Conservation (phyloP, 176 grass and related monocot genomes). For the Raddia guianensis region DNA sequence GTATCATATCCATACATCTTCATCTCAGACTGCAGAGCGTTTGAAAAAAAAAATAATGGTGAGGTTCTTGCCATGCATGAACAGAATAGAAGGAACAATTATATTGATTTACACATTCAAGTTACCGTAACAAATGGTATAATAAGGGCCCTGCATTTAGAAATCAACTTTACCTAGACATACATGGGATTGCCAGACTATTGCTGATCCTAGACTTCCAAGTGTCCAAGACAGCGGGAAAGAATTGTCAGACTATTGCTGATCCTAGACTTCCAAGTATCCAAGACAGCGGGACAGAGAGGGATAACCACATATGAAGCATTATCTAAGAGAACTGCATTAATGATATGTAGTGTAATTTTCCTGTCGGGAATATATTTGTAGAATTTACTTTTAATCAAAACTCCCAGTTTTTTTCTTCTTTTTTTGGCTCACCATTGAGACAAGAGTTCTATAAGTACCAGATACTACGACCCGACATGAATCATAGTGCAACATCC, state of each 20-base stretch:
- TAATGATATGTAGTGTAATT: neutral
- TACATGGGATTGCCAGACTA: neutral
- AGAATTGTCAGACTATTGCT: neutral
- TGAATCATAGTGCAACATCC: slow-evolving; percentile 7
- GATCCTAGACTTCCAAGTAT: neutral
- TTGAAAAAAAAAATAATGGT: slow-evolving; percentile 21
- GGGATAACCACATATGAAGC: neutral
- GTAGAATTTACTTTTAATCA: neutral
- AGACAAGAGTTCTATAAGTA: neutral
- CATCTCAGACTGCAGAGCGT: slow-evolving; percentile 84
- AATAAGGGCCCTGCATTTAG: slow-evolving; percentile 6
- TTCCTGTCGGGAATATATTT: neutral
- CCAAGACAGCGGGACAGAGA: neutral
- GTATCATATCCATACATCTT: slow-evolving; percentile 95
- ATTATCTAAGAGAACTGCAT: neutral
- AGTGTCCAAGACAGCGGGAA: neutral
- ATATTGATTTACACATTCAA: neutral
- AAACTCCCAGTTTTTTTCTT: neutral
- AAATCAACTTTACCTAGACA: neutral
- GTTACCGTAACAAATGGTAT: neutral
- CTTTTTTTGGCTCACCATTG: neutral
- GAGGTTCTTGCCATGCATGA: slow-evolving; percentile 24
- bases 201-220: neutral
- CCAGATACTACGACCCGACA: neutral
- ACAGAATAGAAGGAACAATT: slow-evolving; percentile 2